Evolutionary conservation across 345 rosid genomes (phyloP).

Genomic region (Euphorbia lathyris): DNA sequence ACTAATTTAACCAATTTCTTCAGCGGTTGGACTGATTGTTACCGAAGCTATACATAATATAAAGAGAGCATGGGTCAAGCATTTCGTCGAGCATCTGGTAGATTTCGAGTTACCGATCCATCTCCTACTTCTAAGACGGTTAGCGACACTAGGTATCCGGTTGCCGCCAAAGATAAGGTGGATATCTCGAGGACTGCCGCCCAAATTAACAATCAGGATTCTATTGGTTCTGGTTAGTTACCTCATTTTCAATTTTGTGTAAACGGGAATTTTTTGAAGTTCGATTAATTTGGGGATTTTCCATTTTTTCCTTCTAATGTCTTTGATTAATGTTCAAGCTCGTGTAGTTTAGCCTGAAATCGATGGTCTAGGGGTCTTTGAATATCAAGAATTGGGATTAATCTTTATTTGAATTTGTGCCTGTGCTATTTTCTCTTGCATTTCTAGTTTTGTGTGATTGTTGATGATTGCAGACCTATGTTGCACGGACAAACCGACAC

Average conservation of each 20-base stretch:
- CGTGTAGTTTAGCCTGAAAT: background rate
- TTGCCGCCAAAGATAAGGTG: constrained; percentile 27
- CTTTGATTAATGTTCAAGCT: background rate
- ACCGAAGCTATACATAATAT: background rate
- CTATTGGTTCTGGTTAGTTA: constrained; percentile 25
- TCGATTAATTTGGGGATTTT: background rate
- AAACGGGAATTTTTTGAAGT: background rate
- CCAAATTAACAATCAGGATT: constrained; percentile 10
- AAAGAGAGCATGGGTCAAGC: constrained; percentile 76
- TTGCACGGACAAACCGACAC: no score
- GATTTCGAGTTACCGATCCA: constrained; percentile 42
- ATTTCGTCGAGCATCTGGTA: constrained; percentile 96
- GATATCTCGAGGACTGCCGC: constrained; percentile 23
- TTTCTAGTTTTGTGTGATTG: background rate
- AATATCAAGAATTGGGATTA: background rate
- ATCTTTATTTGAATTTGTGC: background rate
- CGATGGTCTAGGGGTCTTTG: background rate
- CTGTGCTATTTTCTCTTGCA: background rate
- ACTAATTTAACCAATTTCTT: no score
- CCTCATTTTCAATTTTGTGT: background rate
- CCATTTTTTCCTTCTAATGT: background rate
- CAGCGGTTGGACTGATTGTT: background rate
- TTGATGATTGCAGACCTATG: background rate
- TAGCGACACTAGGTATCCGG: constrained; percentile 37
- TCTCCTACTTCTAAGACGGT: constrained; percentile 41